Base-by-base conservation (phyloP, 306 rosid genomes). In the Inga leiocalycina region DNA sequence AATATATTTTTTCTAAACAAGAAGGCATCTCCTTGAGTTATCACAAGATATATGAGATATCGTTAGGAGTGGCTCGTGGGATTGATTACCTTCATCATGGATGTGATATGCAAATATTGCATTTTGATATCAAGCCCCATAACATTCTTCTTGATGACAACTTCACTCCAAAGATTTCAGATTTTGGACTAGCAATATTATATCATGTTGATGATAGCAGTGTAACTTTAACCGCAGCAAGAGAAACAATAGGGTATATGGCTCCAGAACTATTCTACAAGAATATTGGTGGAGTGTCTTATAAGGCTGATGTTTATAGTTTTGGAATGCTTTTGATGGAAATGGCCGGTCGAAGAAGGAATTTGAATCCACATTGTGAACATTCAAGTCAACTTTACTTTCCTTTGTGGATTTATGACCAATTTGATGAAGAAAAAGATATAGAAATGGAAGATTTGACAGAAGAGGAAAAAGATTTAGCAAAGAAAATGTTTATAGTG, bases 321-420 rank as follows among this genome's bases (percentile, higher is more conserved):
- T 82, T 82, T 52, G 85, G 85, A 3, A 82, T 51, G 85, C 41
- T 82, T 16, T 64, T 82, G 10, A 24, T 76, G 81, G 85, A 84
- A 20, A 84, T 84, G 86, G 76, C 61, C 0, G 4, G 70, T 2
- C 66, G 1, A 24, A 62, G 76, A 30, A 79, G 35, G 51, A 73
- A 72, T 9, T 5, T 72, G 3, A 51, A 79, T 78, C 37, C 37
- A 27, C 24, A 8, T 10, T 61, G 5, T 22, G 51, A 83, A 1
- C 39, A 79, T 10, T 84, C 76, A 2, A 84, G 86, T 39, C 49
- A 84, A 48, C 15, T 13, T 3, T 64, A 83, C 61, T 83, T 83
- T 1, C 83, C 86, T 0, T 12, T 17, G 10, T 83, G 83, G 79
- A 34, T 77, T 2, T 74, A 79, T 6, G 49, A 43, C 17, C 79